Conservation (phyloP, 108 stramenopile genomes). For the Nitzschia sp. region DNA sequence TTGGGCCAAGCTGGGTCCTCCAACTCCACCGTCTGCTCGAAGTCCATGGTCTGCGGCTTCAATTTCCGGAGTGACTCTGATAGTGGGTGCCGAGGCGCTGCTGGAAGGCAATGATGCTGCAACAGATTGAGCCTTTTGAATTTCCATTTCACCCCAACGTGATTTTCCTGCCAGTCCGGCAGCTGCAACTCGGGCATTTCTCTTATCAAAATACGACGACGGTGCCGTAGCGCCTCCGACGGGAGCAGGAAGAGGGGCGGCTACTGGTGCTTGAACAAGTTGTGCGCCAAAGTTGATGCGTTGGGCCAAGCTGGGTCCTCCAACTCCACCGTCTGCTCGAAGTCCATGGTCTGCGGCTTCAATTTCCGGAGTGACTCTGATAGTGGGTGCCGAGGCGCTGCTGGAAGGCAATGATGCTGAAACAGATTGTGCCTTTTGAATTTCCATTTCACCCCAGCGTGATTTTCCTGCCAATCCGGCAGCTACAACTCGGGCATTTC, state of each 20-base stretch:
- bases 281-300: conserved; percentile 45
- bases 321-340: conserved; percentile 59
- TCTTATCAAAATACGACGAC: conserved; percentile 12
- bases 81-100: background rate
- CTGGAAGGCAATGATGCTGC: background rate
- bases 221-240: background rate
- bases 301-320: conserved; percentile 52
- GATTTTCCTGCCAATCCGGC: conserved; percentile 62
- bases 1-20: conserved; percentile 49
- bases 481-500: conserved; percentile 49
- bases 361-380: conserved; percentile 35
- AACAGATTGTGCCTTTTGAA: conserved; percentile 18
- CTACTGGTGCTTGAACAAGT: conserved; percentile 5
- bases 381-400: background rate
- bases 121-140: conserved; percentile 11
- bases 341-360: conserved; percentile 59
- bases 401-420: background rate
- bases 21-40: conserved; percentile 56
- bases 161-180: conserved; percentile 69
- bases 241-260: background rate
- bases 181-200: conserved; percentile 59
- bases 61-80: conserved; percentile 31
- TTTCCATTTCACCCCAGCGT: conserved; percentile 67
- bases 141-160: conserved; percentile 71
- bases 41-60: conserved; percentile 57